A percentile compares a stretch with the other conserved stretches of the same genome.
phyloP scores from a whole-genome alignment of 306 rosid genomes.

The Corylus americana region DNA sequence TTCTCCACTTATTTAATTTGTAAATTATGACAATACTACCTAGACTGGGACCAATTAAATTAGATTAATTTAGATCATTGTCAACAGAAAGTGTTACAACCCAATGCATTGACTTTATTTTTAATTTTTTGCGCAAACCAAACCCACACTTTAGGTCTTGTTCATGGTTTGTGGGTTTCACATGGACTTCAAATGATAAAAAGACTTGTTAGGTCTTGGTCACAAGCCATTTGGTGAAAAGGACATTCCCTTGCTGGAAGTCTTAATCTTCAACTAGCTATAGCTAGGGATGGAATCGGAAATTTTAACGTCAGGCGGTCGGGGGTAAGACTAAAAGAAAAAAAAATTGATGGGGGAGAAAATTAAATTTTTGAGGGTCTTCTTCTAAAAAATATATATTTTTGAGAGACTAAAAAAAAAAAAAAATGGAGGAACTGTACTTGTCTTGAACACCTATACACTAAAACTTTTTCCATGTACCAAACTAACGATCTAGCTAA shows the following conservation, averaged over 20 bases:
- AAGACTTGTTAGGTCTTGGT: background rate
- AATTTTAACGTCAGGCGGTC: too few relatives aligned
- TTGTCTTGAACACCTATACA: too few relatives aligned
- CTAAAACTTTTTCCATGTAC: too few relatives aligned
- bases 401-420: too few relatives aligned
- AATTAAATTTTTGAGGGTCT: too few relatives aligned
- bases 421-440: too few relatives aligned
- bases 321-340: too few relatives aligned
- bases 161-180: background rate
- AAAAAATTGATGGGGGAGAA: too few relatives aligned
- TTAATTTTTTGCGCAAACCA: background rate
- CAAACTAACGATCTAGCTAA: too few relatives aligned
- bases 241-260: background rate
- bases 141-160: background rate
- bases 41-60: background rate
- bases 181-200: background rate
- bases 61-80: background rate
- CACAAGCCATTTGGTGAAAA: constrained; percentile 16
- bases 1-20: background rate
- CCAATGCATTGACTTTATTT: background rate
- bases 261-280: background rate
- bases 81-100: background rate
- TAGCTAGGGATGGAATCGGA: too few relatives aligned
- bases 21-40: background rate
- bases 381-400: too few relatives aligned